Evolutionary conservation across 2,329 filamentous ascomycete genomes (phyloP).

Genomic region (Pezicula neosporulosa): DNA sequence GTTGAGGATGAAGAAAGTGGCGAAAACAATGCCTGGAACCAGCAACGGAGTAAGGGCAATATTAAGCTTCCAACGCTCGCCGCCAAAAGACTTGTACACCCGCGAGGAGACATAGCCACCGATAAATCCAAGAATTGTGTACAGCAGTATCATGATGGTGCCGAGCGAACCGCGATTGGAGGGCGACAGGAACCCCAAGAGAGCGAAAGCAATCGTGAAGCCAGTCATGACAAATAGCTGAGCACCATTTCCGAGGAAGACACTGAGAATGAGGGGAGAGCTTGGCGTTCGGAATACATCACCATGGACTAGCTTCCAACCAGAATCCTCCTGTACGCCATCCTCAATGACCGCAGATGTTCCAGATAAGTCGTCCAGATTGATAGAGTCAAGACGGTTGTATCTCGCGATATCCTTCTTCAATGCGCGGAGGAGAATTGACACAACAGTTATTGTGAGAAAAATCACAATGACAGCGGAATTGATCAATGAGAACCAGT

Average conservation of each 20-base stretch:
- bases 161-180: constrained; percentile 93
- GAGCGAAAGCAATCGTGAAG: constrained; percentile 87
- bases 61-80: constrained; percentile 92
- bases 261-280: constrained; percentile 77
- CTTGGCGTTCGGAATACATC: constrained; percentile 92
- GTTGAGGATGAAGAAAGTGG: constrained; percentile 87
- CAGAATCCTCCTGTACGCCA: constrained; percentile 94
- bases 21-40: constrained; percentile 83
- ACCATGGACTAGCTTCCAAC: constrained; percentile 97
- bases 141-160: constrained; percentile 89
- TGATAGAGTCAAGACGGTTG: constrained; percentile 89
- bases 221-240: constrained; percentile 98
- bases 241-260: constrained; percentile 88
- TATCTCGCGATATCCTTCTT: constrained; percentile 96
- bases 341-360: constrained; percentile 77
- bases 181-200: constrained; percentile 91
- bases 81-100: constrained; percentile 91
- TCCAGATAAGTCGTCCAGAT: constrained; percentile 82
- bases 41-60: constrained; percentile 84
- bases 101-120: constrained; percentile 87
- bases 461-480: constrained; percentile 94
- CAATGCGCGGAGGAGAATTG: constrained; percentile 83
- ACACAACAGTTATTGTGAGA: constrained; percentile 84
- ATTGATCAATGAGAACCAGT: constrained; percentile 98
- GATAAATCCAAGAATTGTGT: constrained; percentile 88